Conservation (phyloP, 2,329 filamentous ascomycete genomes). For the Coleophoma crateriformis region DNA sequence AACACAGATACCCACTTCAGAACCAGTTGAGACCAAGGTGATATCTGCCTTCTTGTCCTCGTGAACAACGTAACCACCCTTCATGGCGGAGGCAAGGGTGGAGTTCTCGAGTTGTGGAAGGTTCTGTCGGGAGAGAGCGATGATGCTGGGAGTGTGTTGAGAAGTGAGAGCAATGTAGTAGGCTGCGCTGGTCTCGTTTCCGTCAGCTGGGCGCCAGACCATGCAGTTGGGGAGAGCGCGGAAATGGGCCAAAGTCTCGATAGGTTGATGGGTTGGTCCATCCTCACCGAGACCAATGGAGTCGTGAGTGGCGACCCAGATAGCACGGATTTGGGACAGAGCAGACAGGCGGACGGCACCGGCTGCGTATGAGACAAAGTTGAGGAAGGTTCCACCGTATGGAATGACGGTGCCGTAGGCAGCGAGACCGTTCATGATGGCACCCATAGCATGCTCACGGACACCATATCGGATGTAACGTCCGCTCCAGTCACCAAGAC, state of each 20-base stretch:
- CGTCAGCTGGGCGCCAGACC: constrained; percentile 98
- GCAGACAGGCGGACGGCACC: constrained; percentile 92
- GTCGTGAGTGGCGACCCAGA: constrained; percentile 98
- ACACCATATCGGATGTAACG: constrained; percentile 93
- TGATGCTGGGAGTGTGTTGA: constrained; percentile 84
- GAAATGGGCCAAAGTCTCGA: constrained; percentile 97
- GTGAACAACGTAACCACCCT: constrained; percentile 90
- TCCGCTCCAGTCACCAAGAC: constrained; percentile 83
- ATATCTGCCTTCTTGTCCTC: constrained; percentile 80
- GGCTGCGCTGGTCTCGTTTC: constrained; percentile 95
- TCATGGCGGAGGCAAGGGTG: constrained; percentile 80
- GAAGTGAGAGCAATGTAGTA: constrained; percentile 94
- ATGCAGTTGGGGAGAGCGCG: constrained; percentile 98
- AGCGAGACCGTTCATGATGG: constrained; percentile 89
- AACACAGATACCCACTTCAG: constrained; percentile 89
- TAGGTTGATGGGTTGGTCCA: constrained; percentile 97
- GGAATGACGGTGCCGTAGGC: constrained; percentile 95
- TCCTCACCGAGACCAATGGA: constrained; percentile 99
- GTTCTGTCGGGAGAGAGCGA: constrained; percentile 96
- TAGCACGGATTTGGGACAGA: constrained; percentile 81
- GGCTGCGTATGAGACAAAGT: constrained; percentile 97
- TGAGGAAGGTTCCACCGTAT: constrained; percentile 94
- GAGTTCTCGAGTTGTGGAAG: constrained; percentile 95
- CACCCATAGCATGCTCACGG: constrained; percentile 87
- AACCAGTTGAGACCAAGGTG: constrained; percentile 91